phyloP scores from a whole-genome alignment of 1,139 yeast species.

The Scheffersomyces parashehatae region DNA sequence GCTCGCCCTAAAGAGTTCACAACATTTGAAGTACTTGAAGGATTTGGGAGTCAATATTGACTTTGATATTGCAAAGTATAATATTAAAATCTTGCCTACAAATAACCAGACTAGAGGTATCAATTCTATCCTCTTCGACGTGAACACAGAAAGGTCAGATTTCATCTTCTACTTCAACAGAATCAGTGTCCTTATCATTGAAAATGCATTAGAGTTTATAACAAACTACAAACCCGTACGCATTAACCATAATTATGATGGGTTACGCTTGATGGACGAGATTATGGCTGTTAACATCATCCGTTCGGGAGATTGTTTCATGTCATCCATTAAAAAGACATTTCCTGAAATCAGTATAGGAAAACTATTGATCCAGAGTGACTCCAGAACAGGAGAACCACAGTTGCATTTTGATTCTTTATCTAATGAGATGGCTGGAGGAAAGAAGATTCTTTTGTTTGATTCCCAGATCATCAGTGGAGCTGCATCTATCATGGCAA shows the following conservation, averaged over 20 bases:
- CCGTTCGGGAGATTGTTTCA: constrained; percentile 92
- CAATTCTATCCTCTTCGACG: constrained; percentile 65
- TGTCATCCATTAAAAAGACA: constrained; percentile 70
- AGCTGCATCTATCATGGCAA: constrained; percentile 93
- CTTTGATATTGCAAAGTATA: constrained; percentile 30
- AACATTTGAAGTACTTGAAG: constrained; percentile 63
- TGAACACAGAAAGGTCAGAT: constrained; percentile 61
- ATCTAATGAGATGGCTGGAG: constrained; percentile 38
- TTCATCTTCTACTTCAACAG: constrained; percentile 86
- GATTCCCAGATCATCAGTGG: constrained; percentile 93
- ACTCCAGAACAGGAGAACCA: constrained; percentile 89
- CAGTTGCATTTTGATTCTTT: constrained; percentile 77
- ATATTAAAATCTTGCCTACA: constrained; percentile 45
- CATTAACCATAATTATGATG: constrained; percentile 27
- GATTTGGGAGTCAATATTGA: constrained; percentile 48
- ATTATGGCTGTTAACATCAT: constrained; percentile 77
- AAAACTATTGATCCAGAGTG: constrained; percentile 83
- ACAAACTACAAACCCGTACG: constrained; percentile 24
- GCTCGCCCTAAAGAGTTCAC: constrained; percentile 59
- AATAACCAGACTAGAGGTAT: constrained; percentile 75
- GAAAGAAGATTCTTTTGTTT: constrained; percentile 60
- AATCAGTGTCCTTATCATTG: constrained; percentile 67
- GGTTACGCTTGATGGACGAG: constrained; percentile 46
- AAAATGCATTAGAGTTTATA: constrained; percentile 59
- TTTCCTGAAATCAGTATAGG: constrained; percentile 81